phyloP scores from a whole-genome alignment of 495 filamentous ascomycete genomes.

The Penicillium bovifimosum region DNA sequence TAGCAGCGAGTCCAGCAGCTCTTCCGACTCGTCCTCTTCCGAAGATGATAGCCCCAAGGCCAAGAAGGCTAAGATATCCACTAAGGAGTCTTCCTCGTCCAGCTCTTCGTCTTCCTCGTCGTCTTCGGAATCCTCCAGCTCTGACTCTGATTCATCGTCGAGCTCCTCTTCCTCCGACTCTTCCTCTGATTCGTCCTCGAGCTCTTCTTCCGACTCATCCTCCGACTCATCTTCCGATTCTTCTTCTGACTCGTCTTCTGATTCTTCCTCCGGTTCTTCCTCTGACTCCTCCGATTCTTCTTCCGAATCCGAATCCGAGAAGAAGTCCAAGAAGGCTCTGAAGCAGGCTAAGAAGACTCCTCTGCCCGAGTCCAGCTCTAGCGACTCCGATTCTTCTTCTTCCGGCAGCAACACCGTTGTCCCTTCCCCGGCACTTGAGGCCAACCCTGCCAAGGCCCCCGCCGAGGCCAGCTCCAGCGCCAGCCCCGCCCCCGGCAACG shows the following conservation, averaged over 20 bases:
- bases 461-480: constrained; percentile 22
- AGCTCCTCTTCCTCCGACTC: constrained; percentile 19
- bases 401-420: constrained; percentile 32
- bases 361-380: constrained; percentile 39
- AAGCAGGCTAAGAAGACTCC: constrained; percentile 51
- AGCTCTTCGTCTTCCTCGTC: constrained; percentile 25
- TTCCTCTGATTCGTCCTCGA: constrained; percentile 12
- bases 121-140: constrained; percentile 18
- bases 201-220: constrained; percentile 26
- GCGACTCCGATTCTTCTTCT: constrained; percentile 19
- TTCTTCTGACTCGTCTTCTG: constrained; percentile 19
- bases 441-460: constrained; percentile 20
- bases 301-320: constrained; percentile 32
- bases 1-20: constrained; percentile 43
- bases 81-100: constrained; percentile 15
- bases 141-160: constrained; percentile 23
- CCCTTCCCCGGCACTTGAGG: constrained; percentile 26
- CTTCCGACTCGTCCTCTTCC: constrained; percentile 24
- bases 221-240: constrained; percentile 33
- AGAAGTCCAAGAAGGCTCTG: constrained; percentile 31
- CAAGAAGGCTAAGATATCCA: constrained; percentile 35
- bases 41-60: constrained; percentile 35
- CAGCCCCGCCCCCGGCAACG: constrained; percentile 43
- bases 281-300: constrained; percentile 37
- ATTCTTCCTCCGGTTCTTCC: constrained; percentile 20